Evolutionary conservation across 2,329 filamentous ascomycete genomes (phyloP).

Genomic region (Cordyceps cateniannulata): DNA sequence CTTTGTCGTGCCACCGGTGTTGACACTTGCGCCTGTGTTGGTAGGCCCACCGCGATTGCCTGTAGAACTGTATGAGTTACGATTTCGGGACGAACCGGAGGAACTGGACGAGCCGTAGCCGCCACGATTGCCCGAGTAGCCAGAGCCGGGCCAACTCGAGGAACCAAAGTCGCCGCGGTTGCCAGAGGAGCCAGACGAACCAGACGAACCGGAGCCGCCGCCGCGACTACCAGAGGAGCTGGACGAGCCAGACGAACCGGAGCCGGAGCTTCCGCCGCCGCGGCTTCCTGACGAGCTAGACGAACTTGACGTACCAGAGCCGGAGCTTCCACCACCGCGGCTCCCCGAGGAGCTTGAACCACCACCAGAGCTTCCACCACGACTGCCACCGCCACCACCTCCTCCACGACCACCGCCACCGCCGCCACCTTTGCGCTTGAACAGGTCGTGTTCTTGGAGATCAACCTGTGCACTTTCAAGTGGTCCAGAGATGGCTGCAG

Average conservation of each 20-base stretch:
- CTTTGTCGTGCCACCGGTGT: slow-evolving; percentile 45
- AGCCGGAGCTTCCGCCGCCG: not conserved
- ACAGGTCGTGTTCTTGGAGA: slow-evolving; percentile 38
- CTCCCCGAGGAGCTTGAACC: slow-evolving; percentile 19
- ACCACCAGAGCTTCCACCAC: slow-evolving; percentile 19
- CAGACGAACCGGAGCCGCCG: slow-evolving; percentile 1
- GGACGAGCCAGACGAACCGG: not conserved
- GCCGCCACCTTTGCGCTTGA: slow-evolving; percentile 56
- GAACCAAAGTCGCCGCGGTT: not conserved
- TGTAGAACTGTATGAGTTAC: slow-evolving; percentile 12
- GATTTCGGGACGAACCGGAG: slow-evolving; percentile 1
- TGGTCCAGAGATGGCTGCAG: slow-evolving; percentile 3
- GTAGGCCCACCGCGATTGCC: slow-evolving; percentile 15
- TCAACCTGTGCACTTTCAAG: slow-evolving; percentile 17
- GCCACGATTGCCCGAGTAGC: not conserved
- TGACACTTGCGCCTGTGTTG: slow-evolving; percentile 26
- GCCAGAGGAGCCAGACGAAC: not conserved
- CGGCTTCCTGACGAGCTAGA: not conserved
- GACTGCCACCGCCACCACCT: slow-evolving; percentile 45
- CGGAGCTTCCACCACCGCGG: slow-evolving; percentile 12
- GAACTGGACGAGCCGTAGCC: not conserved
- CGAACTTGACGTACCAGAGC: not conserved
- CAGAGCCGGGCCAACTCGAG: not conserved
- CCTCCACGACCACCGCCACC: slow-evolving; percentile 48
- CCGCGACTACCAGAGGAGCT: not conserved